Percentiles rank a stretch among this genome's conserved stretches.
Conservation (phyloP, 208 protist species). For the Acanthamoeba sp. region DNA sequence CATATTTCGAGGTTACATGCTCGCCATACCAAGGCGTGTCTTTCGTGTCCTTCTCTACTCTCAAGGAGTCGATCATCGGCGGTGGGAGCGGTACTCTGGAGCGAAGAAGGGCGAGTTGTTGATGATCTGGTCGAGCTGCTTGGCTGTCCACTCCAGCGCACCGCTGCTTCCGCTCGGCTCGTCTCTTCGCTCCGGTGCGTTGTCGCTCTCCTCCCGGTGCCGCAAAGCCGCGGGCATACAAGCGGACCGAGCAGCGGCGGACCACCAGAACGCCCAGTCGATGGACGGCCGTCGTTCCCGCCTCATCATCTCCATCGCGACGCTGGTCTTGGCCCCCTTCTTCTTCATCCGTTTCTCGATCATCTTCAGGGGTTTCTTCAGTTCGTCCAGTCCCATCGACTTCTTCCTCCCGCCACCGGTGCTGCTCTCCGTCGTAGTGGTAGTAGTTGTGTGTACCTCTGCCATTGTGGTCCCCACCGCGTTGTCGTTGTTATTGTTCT, state of each 20-base stretch:
- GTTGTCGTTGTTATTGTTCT: neutral
- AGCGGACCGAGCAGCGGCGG: neutral
- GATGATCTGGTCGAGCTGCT: neutral
- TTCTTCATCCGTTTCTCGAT: constrained; percentile 6
- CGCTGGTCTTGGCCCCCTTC: neutral
- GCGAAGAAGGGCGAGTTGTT: constrained; percentile 2
- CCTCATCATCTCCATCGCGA: neutral
- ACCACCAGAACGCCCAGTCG: constrained; percentile 36
- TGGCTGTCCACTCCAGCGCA: neutral
- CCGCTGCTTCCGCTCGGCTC: neutral
- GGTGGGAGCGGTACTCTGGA: neutral
- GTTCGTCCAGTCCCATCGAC: neutral
- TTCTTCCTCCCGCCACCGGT: neutral
- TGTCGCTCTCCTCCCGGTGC: neutral
- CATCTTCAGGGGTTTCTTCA: neutral
- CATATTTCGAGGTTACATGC: too few species aligned
- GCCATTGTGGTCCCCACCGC: neutral
- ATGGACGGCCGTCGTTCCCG: neutral
- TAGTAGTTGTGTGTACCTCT: neutral
- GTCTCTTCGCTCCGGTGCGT: neutral
- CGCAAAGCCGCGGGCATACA: neutral
- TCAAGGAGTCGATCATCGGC: neutral
- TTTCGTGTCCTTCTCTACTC: neutral
- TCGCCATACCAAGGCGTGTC: too few species aligned
- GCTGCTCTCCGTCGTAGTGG: neutral